Conservation (phyloP, 192 early-diverging fungal species). For the Chytriomyces sp. region DNA sequence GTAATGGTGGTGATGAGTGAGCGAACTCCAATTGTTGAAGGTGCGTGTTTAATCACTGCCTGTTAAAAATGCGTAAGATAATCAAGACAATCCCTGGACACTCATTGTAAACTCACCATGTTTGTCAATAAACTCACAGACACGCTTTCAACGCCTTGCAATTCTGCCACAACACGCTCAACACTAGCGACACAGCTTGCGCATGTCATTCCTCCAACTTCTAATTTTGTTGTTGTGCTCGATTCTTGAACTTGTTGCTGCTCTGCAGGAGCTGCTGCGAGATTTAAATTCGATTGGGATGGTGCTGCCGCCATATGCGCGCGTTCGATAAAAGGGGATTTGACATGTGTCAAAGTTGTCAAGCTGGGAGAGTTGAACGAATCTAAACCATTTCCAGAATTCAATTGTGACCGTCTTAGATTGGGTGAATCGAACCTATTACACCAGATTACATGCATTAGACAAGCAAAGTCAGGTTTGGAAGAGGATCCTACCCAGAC, state of each 20-base stretch:
- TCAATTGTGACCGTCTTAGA: neutral
- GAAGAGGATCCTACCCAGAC: neutral
- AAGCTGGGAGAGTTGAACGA: no score
- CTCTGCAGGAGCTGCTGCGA: slow-evolving; percentile 12
- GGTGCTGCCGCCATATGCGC: neutral
- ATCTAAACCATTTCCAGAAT: neutral
- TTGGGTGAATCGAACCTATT: no score
- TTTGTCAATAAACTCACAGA: slow-evolving; percentile 45
- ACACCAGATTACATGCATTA: no score
- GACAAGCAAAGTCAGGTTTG: no score
- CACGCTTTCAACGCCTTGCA: slow-evolving; percentile 33
- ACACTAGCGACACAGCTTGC: slow-evolving; percentile 53
- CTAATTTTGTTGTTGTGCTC: slow-evolving; percentile 32
- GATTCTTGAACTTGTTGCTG: slow-evolving; percentile 17
- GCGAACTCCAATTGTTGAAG: slow-evolving; percentile 62
- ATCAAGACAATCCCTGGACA: neutral
- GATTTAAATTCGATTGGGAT: neutral
- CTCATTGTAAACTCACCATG: no score
- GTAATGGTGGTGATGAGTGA: slow-evolving; percentile 64
- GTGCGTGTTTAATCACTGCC: slow-evolving; percentile 59
- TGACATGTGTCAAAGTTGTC: neutral
- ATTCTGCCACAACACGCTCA: slow-evolving; percentile 30
- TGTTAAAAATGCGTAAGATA: neutral
- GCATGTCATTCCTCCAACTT: slow-evolving; percentile 58
- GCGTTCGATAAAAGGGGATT: neutral